Percentiles rank a stretch among this genome's conserved stretches.
Conservation (phyloP, 352 stramenopile genomes). For the Halophytophthora batemanensis region DNA sequence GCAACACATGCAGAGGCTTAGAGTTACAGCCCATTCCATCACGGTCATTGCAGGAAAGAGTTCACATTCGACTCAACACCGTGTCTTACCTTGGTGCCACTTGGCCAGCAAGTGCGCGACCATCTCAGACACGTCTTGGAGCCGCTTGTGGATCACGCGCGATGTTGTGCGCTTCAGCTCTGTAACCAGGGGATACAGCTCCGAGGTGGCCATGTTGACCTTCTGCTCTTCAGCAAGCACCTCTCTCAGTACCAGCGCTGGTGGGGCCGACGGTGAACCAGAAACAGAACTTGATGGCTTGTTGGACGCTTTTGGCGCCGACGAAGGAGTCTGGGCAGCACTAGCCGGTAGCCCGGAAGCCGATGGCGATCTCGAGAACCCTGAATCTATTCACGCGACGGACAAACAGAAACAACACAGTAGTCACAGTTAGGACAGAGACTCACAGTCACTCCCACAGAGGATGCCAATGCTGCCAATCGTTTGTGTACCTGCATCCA, state of each 20-base stretch:
- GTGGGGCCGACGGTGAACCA: too few species aligned
- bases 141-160: conserved; percentile 64
- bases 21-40: background rate
- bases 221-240: conserved; percentile 56
- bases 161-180: conserved; percentile 58
- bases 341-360: too few species aligned
- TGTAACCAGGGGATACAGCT: conserved; percentile 60
- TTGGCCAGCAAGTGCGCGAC: conserved; percentile 65
- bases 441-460: background rate
- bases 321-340: too few species aligned
- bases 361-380: too few species aligned
- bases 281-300: too few species aligned
- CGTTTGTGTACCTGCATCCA: conserved; percentile 16
- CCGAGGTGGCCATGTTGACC: conserved; percentile 47
- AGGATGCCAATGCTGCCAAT: background rate
- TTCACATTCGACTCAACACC: background rate
- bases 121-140: conserved; percentile 76
- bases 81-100: conserved; percentile 56
- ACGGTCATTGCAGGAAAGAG: background rate
- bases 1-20: conserved; percentile 5
- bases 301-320: too few species aligned
- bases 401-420: too few species aligned
- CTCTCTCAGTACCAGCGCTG: conserved; percentile 31
- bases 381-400: too few species aligned
- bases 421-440: too few species aligned